Evolutionary conservation across 2,329 filamentous ascomycete genomes (phyloP).

Genomic region (Paraphoma sp.): DNA sequence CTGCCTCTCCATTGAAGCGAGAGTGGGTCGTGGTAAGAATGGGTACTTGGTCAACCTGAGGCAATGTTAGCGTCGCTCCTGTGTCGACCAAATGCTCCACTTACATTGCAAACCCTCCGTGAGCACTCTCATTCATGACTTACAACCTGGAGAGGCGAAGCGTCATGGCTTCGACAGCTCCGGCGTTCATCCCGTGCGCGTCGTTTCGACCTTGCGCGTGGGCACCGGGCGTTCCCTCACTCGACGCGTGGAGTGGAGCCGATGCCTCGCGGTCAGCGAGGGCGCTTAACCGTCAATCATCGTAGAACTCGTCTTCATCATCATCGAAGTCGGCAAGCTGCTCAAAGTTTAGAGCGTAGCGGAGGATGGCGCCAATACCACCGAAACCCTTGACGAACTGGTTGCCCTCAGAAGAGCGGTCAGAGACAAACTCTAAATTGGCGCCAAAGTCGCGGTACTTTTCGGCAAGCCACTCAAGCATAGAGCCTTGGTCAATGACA

Average conservation of each 20-base stretch:
- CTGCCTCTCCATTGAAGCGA: constrained; percentile 45
- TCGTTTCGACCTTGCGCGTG: constrained; percentile 44
- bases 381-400: constrained; percentile 99
- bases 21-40: constrained; percentile 47
- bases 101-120: constrained; percentile 46
- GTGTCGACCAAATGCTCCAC: constrained; percentile 5
- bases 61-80: constrained; percentile 4
- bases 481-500: constrained; percentile 81
- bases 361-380: constrained; percentile 95
- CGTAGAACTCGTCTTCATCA: constrained; percentile 85
- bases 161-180: constrained; percentile 39
- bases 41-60: constrained; percentile 41
- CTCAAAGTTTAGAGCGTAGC: constrained; percentile 99
- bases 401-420: constrained; percentile 96
- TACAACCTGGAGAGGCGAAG: constrained; percentile 51
- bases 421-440: constrained; percentile 94
- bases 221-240: constrained; percentile 62
- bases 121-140: constrained; percentile 39
- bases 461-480: constrained; percentile 99
- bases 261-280: constrained; percentile 88
- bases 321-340: constrained; percentile 89
- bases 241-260: constrained; percentile 65
- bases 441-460: constrained; percentile 98
- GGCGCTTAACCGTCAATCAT: constrained; percentile 89
- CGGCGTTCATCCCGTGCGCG: constrained; percentile 37